Conservation (phyloP, 2,329 filamentous ascomycete genomes). For the Aureobasidium musti region DNA sequence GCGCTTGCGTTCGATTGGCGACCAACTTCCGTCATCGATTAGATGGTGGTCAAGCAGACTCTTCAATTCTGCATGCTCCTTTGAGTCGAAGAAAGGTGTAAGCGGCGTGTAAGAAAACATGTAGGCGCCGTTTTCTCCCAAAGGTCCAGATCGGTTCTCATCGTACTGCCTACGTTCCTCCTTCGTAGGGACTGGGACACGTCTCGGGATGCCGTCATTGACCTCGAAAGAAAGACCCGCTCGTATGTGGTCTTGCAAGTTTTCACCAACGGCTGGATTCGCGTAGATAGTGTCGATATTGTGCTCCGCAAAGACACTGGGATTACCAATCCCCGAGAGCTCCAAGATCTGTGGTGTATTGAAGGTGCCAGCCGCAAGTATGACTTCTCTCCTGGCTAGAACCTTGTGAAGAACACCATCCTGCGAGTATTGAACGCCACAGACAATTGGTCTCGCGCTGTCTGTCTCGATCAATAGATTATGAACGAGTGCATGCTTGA, state of each 20-base stretch:
- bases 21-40: background rate
- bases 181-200: background rate
- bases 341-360: slow-evolving; percentile 62
- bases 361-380: slow-evolving; percentile 60
- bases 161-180: background rate
- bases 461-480: slow-evolving; percentile 31
- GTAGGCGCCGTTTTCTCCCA: background rate
- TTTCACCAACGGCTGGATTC: slow-evolving; percentile 50
- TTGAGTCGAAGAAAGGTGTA: background rate
- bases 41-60: background rate
- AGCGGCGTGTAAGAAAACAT: slow-evolving; percentile 21
- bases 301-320: slow-evolving; percentile 43
- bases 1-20: background rate
- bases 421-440: slow-evolving; percentile 20
- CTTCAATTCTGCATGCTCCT: background rate
- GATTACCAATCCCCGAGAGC: slow-evolving; percentile 58
- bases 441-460: slow-evolving; percentile 13
- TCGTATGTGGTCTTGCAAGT: slow-evolving; percentile 52
- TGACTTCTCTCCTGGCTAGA: slow-evolving; percentile 50
- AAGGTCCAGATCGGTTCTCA: background rate
- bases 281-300: slow-evolving; percentile 45
- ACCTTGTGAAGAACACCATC: background rate
- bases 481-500: slow-evolving; percentile 31
- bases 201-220: slow-evolving; percentile 34
- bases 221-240: slow-evolving; percentile 34